Evolutionary conservation across 2,329 filamentous ascomycete genomes (phyloP).

Genomic region (Cadophora malorum): DNA sequence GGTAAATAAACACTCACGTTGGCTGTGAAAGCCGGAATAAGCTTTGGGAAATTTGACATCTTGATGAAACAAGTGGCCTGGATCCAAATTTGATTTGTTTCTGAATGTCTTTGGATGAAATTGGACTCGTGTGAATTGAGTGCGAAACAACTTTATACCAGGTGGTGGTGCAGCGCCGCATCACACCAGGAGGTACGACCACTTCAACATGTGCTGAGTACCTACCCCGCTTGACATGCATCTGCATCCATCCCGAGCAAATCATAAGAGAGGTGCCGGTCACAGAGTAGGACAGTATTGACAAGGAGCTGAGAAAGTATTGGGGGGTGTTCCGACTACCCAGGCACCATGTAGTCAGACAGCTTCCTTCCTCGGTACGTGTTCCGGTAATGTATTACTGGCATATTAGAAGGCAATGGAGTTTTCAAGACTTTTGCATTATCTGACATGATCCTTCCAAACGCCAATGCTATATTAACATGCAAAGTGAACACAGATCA

Average conservation of each 20-base stretch:
- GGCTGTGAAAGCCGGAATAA: slow-evolving; percentile 49
- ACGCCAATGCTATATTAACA: slow-evolving; percentile 35
- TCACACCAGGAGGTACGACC: not conserved
- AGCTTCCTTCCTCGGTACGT: not conserved
- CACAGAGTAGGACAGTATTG: not conserved
- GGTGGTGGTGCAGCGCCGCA: not conserved
- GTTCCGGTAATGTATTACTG: not conserved
- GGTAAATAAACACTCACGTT: slow-evolving; percentile 44
- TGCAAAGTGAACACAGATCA: slow-evolving; percentile 45
- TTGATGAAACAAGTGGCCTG: slow-evolving; percentile 12
- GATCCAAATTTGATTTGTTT: not conserved
- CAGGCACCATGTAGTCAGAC: not conserved
- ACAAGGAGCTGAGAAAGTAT: not conserved
- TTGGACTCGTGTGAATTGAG: not conserved
- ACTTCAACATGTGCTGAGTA: not conserved
- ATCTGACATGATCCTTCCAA: slow-evolving; percentile 29
- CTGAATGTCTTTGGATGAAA: not conserved
- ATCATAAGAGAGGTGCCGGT: not conserved
- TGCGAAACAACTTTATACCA: not conserved
- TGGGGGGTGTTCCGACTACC: not conserved
- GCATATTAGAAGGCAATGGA: not conserved
- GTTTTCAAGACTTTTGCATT: slow-evolving; percentile 22
- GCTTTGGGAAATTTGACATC: slow-evolving; percentile 47
- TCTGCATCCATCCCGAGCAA: not conserved
- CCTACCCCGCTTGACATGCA: slow-evolving; percentile 5